Base-by-base conservation (phyloP, 78 protist genomes). In the Dictyostelium capitatum region DNA sequence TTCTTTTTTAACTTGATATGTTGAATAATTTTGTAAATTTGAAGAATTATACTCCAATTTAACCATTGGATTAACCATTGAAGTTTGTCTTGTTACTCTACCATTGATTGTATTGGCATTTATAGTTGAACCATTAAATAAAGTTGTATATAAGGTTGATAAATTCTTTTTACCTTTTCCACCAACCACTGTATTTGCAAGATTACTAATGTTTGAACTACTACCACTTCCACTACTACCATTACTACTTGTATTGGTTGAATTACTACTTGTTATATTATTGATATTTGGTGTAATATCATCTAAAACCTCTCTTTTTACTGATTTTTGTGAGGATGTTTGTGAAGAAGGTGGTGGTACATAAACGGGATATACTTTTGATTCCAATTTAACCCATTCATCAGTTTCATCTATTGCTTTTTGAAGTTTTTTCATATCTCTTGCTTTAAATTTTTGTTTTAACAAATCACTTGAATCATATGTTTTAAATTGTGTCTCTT, bases 331-430 rank as follows among this genome's bases (percentile, higher is more conserved):
- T 30, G 73, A 30, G 1, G 47, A 30, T 28, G 72, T 25, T 30
- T 32, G 11, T 0, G 73, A 30, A 4, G 73, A 65, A 10, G 23
- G 1, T 23, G 37, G 56, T 54, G 62, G 20, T 10, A 77, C 32
- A 32, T 48, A 77, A 1, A 87, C 32, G 23, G 92, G 92, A 41
- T 64, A 87, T 41, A 47, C 46, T 32, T 75, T 74, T 3, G 46
- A 9, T 3, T 54, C 37, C 7, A 8, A 4, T 7, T 77, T 46
- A 6, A 59, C 30, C 92, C 92, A 87, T 50, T 87, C 73, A 74
- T 87, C 51, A 9, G 92, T 79, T 30, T 64, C 77, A 4, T 87
- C 92, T 14, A 87, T 77, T 9, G 92, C 65, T 30, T 77, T 77
- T 46, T 56, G 69, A 47, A 87, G 48, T 32, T 87, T 87, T 19